These are phyloP conservation scores for Mercurialis annua DNA, from an alignment of 345 rosid species.

Conservation along the genomic window DNA sequence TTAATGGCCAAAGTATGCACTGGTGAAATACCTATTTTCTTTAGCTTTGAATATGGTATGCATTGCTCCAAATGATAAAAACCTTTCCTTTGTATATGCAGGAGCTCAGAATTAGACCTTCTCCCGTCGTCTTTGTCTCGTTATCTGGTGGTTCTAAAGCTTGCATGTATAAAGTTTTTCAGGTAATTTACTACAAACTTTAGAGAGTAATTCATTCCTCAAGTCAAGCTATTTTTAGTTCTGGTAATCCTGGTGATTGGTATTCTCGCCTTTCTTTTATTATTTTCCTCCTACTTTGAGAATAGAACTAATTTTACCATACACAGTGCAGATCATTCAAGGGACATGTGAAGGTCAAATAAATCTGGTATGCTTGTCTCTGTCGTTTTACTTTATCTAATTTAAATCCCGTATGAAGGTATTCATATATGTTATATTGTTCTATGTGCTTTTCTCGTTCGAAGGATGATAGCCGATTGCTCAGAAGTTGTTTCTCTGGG, in stretches of 20 bases:
- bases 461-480: constrained; percentile 66
- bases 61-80: constrained; percentile 12
- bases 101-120: constrained; percentile 59
- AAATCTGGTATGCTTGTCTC: constrained; percentile 39
- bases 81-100: constrained; percentile 19
- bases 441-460: constrained; percentile 14
- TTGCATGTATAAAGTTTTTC: constrained; percentile 82
- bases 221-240: neutral
- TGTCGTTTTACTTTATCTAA: neutral
- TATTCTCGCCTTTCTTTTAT: neutral
- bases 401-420: neutral
- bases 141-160: constrained; percentile 90
- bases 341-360: constrained; percentile 57
- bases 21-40: neutral
- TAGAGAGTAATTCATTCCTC: too few species aligned
- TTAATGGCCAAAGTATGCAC: neutral
- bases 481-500: constrained; percentile 76
- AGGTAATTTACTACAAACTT: constrained; percentile 38
- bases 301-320: constrained; percentile 11
- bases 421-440: constrained; percentile 1
- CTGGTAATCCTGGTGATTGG: neutral
- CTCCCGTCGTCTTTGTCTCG: constrained; percentile 75
- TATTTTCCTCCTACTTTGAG: neutral
- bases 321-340: constrained; percentile 50
- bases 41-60: constrained; percentile 4